phyloP scores from a whole-genome alignment of 75 land plant genomes.

The Picea sitchensis region DNA sequence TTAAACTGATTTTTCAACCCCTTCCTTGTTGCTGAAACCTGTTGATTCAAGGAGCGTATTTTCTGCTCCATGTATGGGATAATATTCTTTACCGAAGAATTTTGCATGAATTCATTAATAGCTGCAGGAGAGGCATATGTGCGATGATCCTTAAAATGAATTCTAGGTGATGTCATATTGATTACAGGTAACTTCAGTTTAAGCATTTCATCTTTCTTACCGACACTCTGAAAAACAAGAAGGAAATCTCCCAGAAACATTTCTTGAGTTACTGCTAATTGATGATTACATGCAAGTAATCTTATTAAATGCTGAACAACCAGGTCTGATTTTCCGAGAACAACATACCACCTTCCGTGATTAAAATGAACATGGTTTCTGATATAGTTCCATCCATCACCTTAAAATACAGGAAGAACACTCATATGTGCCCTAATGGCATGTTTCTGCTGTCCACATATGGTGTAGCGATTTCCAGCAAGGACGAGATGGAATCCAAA shows the following conservation, averaged over 20 bases:
- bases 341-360: conserved; percentile 81
- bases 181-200: conserved; percentile 61
- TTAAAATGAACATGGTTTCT: conserved; percentile 82
- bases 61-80: too few species aligned
- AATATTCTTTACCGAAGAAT: too few species aligned
- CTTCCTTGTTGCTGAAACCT: too few species aligned
- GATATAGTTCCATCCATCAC: conserved; percentile 71
- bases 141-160: conserved; percentile 81
- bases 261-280: conserved; percentile 68
- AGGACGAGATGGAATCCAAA: conserved; percentile 92
- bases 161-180: conserved; percentile 45
- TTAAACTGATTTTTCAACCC: too few species aligned
- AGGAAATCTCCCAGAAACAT: conserved; percentile 69
- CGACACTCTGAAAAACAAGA: conserved; percentile 63
- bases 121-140: conserved; percentile 78
- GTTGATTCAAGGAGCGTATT: too few species aligned
- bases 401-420: conserved; percentile 69
- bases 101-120: too few species aligned
- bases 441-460: conserved; percentile 81
- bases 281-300: conserved; percentile 77
- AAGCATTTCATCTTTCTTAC: conserved; percentile 39
- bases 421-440: conserved; percentile 72
- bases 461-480: conserved; percentile 76
- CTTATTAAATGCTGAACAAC: conserved; percentile 70
- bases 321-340: conserved; percentile 60